Percentiles rank a stretch among this genome's conserved stretches.
Evolutionary conservation across 2,329 filamentous ascomycete genomes (phyloP).

Genomic region (Cercospora zeae-maydis): DNA sequence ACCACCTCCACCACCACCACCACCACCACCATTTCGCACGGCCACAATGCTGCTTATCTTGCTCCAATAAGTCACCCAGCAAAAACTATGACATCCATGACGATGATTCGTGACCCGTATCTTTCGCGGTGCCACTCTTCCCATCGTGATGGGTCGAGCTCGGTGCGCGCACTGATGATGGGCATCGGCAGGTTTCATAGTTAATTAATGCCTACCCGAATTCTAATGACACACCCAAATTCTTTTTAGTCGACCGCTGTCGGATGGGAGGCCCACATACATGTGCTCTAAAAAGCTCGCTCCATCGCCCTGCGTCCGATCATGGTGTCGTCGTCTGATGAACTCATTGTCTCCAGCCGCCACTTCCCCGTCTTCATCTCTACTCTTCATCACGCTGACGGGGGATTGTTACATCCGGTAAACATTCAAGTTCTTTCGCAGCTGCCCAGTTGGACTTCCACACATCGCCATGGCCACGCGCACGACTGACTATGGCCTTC

Average conservation of each 20-base stretch:
- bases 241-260: not conserved
- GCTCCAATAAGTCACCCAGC: slow-evolving; percentile 1
- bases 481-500: slow-evolving; percentile 17
- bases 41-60: slow-evolving; percentile 3
- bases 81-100: not conserved
- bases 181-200: slow-evolving; percentile 10
- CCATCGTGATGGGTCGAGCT: slow-evolving; percentile 7
- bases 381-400: not conserved
- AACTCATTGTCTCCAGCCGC: slow-evolving; percentile 13
- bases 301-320: slow-evolving; percentile 12
- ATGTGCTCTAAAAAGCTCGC: slow-evolving; percentile 12
- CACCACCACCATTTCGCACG: not conserved
- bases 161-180: slow-evolving; percentile 5
- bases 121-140: slow-evolving; percentile 13
- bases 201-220: slow-evolving; percentile 1
- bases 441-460: not conserved
- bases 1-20: not conserved
- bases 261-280: not conserved
- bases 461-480: slow-evolving; percentile 15
- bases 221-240: slow-evolving; percentile 16
- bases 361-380: not conserved
- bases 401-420: not conserved
- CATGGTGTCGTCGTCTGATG: slow-evolving; percentile 1
- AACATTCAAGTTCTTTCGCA: not conserved
- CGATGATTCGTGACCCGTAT: slow-evolving; percentile 13